Evolutionary conservation across 306 rosid genomes (phyloP).

Genomic region (Aeschynomene evenia): DNA sequence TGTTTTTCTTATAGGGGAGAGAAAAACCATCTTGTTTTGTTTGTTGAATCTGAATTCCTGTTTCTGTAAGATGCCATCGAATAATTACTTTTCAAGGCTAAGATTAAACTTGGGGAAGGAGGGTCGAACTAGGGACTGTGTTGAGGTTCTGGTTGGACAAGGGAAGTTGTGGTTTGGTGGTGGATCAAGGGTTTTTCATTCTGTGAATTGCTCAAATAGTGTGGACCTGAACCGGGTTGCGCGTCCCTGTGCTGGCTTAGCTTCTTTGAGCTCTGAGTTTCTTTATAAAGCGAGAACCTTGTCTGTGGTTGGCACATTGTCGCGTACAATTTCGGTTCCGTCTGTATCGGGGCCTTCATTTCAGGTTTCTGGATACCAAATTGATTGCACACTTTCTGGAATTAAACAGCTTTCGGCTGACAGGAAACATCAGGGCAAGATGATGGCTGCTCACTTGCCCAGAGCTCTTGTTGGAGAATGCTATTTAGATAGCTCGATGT

Average conservation of each 20-base stretch:
- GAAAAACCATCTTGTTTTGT: slow-evolving; percentile 26
- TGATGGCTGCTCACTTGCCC: slow-evolving; percentile 65
- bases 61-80: slow-evolving; percentile 75
- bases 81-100: slow-evolving; percentile 53
- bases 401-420: slow-evolving; percentile 37
- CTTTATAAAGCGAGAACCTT: slow-evolving; percentile 47
- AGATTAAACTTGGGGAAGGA: slow-evolving; percentile 58
- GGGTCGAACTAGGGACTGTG: slow-evolving; percentile 41
- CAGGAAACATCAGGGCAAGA: slow-evolving; percentile 36
- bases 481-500: slow-evolving; percentile 29
- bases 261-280: slow-evolving; percentile 55
- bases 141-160: slow-evolving; percentile 60
- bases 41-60: slow-evolving; percentile 32
- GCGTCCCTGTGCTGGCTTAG: slow-evolving; percentile 44
- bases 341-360: slow-evolving; percentile 71
- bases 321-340: slow-evolving; percentile 65
- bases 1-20: slow-evolving; percentile 37
- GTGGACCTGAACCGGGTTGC: slow-evolving; percentile 37
- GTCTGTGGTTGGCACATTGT: slow-evolving; percentile 68
- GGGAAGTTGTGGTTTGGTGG: slow-evolving; percentile 64
- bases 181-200: slow-evolving; percentile 49
- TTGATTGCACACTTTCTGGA: slow-evolving; percentile 49
- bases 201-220: slow-evolving; percentile 40
- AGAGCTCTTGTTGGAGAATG: slow-evolving; percentile 47
- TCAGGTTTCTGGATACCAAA: slow-evolving; percentile 70